Evolutionary conservation across 352 stramenopile genomes (phyloP), one percentile per base, ranked within the genome.

Genomic region (Globisporangium cederbergense): DNA sequence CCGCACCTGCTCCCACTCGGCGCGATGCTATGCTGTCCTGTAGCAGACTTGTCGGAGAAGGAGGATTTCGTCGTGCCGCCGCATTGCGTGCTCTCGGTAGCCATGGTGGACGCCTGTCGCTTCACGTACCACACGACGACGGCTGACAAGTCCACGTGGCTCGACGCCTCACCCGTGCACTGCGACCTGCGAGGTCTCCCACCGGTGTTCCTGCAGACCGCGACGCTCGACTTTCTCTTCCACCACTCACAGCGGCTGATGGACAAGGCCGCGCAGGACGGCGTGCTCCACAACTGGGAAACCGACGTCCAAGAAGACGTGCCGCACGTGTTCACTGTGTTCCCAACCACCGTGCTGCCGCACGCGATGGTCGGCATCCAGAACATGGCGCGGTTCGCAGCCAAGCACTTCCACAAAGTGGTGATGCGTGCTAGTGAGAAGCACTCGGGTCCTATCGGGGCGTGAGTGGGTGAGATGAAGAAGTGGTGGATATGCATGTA

Each of bases 271-370:
- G 11, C 54, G 11, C 20, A 16, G 1, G 71, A 77, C 34, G 64
- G 60, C 18, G 55, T 62, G n/a, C 49, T 62, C n/a, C 43, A 34
- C 13, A 58, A 67, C 36, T 75, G 69, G 69, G 59, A 70, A 36
- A n/a, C 72, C 10, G 64, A 90, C 58, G 58, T 86, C 25, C 79
- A 88, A 43, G 30, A 54, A 2, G 72, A 75, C 65, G 83, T 91
- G 70, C 78, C 79, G 3, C 82, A 91, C 54, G 77, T 86, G 8
- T 91, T 91, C 72, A 83, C 72, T 3, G 54, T 79, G 1, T 79
- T 86, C 36, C 79, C 79, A 1, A 69, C 77, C 20, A 66, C 70
- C 13, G 65, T 86, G 32, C 64, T 91, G 46, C 79, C 82, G 3
- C 66, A 87, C 45, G 76, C 77, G 10, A 73, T 69, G 18, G 69